Evolutionary conservation across 169 alveolate genomes (phyloP), one percentile per base, ranked within the genome.

Genomic region (Plasmodium gonderi): DNA sequence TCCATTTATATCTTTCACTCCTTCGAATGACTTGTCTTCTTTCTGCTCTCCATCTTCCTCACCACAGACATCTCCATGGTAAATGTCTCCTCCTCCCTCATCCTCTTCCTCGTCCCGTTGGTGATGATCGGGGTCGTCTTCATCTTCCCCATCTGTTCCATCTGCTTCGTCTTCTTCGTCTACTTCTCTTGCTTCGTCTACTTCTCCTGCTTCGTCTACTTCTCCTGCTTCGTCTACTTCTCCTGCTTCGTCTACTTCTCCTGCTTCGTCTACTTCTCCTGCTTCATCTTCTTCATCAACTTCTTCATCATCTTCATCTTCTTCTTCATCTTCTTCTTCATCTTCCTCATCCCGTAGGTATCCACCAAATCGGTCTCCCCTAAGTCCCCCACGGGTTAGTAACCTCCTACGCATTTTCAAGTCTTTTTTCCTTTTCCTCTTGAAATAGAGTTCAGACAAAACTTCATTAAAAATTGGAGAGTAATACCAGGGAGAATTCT

Each of bases 401-500:
- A 42, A 1, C n/a, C 23, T 5, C n/a, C 64, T 3, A 11, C 51
- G 31, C 42, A 3, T 42, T 29, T 11, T 75, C 82, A 75, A 42
- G 12, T 9, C 64, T 44, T 29, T 20, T 31, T 14, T 51, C 9
- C 47, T 29, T 36, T 33, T 79, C 0, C 49, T 26, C 14, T 38
- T 64, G 3, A 67, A 42, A 23, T 8, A 78, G 17, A 31, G 17
- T 0, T 80, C 78, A 3, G 36, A 29, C 42, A 80, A 51, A 1
- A 79, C 26, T 29, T 90, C 45, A 6, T 78, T 69, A 40, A 90
- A 47, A 26, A 69, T 75, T 6, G 68, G 40, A 1, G 91, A 80
- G 60, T 80, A 80, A 42, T 90, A 90, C 94, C 94, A 90, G n/a
- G 77, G 82, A 20, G 17, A 33, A 72, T 90, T 80, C 7, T 36